Base-by-base conservation (phyloP, 495 filamentous ascomycete species). In the Symbiotaphrina buchneri region DNA sequence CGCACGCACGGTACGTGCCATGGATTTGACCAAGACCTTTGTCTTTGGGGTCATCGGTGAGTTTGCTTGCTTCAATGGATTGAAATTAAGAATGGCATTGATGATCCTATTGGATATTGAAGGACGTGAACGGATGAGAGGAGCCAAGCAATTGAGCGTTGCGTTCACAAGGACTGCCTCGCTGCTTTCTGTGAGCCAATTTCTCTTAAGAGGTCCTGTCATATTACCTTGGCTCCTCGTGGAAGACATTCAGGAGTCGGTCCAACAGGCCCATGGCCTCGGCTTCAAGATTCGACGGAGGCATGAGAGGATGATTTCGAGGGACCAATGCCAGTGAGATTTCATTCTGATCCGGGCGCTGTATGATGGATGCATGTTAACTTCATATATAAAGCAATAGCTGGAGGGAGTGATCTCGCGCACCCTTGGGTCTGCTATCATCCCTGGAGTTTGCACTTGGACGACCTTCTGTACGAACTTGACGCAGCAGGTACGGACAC, bases 391-490 rank as follows among this genome's bases (percentile, higher is more conserved):
- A 18, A 14, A 1, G 10, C 34, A 31, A 16, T 17, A 10, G 27
- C 30, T 20, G 33, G 21, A 36, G 19, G 17, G 15, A 20, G 11
- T 23, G 14, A 18, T 14, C 19, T 17, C 29, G 54, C 72, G 30
- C 65, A 92, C 84, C 58, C 80, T 71, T 36, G 79, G 80, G 47
- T 95, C 87, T 18, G 70, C 59, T 40, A 82, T 73, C 37, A 71
- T 52, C 22, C 81, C 83, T 10, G 72, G 73, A 5, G 83, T 94
- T 47, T 97, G 85, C 5, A 80, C 74, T 33, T 91, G 74, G 26
- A 97, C 76, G 21, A 95, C 81, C 17, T 79, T 66, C 55, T 95
- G 84, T 10, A 78, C 71, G 44, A 97, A 95, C 47, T 97, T 97
- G 61, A 94, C 77, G 51, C 87, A 94, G 59, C 81, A 85, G 44